Base-by-base conservation (phyloP, 768 basidiomycete species). In the Strobilomyces confusus region DNA sequence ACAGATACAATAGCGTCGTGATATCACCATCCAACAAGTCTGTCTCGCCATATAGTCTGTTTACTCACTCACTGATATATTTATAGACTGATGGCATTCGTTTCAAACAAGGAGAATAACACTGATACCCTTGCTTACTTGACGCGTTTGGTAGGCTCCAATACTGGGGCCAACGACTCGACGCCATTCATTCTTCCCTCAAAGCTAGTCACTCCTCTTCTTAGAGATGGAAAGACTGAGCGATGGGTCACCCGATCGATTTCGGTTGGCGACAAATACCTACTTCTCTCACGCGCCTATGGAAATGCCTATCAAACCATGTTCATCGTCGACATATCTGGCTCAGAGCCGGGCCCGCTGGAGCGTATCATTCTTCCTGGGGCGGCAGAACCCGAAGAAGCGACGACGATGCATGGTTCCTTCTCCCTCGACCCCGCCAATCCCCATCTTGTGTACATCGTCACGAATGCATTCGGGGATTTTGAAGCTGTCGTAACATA, bases 31-130 rank as follows among this genome's bases (percentile, higher is more conserved):
- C 74, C 25, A 69, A 75, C 48, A 72, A 66, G 74, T 73, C 42
- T 3, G 67, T 61, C 14, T 19, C 15, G 4, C 20, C 29, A 20
- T 14, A 23, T 50, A 17, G 43, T 44, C 15, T 37, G 0, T 26
- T n/a, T 36, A 47, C n/a, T n/a, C 19, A 2, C 14, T 29, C 58
- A 55, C 48, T 61, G 7, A 4, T 7, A 38, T 40, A 36, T 59
- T 33, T 23, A 26, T 42, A 75, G 72, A 42, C 40, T 76, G n/a
- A 64, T 75, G 59, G 62, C 71, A 3, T 76, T 72, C 55, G 56
- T 63, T 29, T 76, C 72, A 23, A 75, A 76, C 61, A 75, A 75
- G 56, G 75, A 72, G 48, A 74, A 74, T 34, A 60, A 64, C 33
- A 67, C 59, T 1, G 74, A 75, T 55, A 70, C 72, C 34, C 61